Evolutionary conservation across 148 eudicot species (phyloP), one percentile per base, ranked within the genome.

Genomic region (Diospyros kaki): DNA sequence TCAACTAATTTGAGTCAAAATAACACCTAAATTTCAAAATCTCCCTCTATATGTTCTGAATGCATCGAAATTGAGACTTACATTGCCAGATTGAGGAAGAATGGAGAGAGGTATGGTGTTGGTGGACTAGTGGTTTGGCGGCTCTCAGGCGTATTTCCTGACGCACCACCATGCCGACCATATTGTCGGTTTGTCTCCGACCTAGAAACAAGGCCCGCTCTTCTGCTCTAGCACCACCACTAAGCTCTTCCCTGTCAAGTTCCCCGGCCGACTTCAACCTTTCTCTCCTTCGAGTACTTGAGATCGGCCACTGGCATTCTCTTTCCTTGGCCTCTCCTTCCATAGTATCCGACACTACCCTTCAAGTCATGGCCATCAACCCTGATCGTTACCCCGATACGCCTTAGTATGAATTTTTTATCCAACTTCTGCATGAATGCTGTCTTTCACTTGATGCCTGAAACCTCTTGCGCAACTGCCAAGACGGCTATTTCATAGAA

Each of bases 151-250:
- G 48, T 93, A 90, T 81, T 92, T 93, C 82, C 81, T 93, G 0
- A 89, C 94, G 0, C 97, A 93, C 74, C 91, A 90, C 73, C 97
- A 93, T 79, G 78, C 95, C 28, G 97, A 93, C 64, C 97, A 90
- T 80, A 83, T 88, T 28, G 53, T 56, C 11, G 93, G 97, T 12
- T 83, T 93, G 39, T 87, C 97, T 1, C 69, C 93, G 1, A 38
- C 83, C 3, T 93, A 95, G 97, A 75, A 74, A 0, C 62, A 79
- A 11, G 97, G 90, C 41, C 91, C 86, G 4, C 88, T 93, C 62
- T 90, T 51, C 87, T 93, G 95, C 83, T 90, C 95, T 52, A 88
- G 86, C 54, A 75, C 70, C 73, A 75, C 97, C 63, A 95, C 97
- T 60, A 84, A 80, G 72, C 88, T 90, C 64, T 66, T 90, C 70